These are phyloP conservation scores for Fusarium chlamydosporum DNA, from an alignment of 2,329 filamentous ascomycete genomes.

Conservation along the genomic window DNA sequence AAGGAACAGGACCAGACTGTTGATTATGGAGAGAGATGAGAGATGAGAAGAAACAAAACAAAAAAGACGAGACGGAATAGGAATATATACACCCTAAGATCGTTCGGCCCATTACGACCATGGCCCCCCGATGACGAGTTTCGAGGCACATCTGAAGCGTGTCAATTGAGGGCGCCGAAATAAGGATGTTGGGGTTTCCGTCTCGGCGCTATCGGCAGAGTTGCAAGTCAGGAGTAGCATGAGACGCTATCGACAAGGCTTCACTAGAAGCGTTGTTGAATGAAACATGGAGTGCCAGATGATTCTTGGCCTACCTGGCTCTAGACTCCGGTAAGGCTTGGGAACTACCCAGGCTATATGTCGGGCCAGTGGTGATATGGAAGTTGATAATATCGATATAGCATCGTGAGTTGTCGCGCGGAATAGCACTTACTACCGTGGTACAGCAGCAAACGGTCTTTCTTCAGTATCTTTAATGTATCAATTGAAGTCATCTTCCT, in stretches of 20 bases:
- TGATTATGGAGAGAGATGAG: slow-evolving; percentile 45
- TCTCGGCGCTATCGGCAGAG: slow-evolving; percentile 37
- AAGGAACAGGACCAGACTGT: slow-evolving; percentile 46
- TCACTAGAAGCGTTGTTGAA: slow-evolving; percentile 15
- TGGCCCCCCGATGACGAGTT: slow-evolving; percentile 24
- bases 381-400: neutral
- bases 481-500: neutral
- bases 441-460: neutral
- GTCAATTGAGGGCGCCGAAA: slow-evolving; percentile 22
- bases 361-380: slow-evolving; percentile 8
- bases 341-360: slow-evolving; percentile 29
- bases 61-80: slow-evolving; percentile 55
- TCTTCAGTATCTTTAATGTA: neutral
- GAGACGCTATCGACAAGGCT: slow-evolving; percentile 35
- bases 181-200: slow-evolving; percentile 45
- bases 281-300: slow-evolving; percentile 41
- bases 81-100: slow-evolving; percentile 11
- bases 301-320: slow-evolving; percentile 25
- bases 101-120: slow-evolving; percentile 9
- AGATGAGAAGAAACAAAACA: slow-evolving; percentile 41
- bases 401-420: neutral
- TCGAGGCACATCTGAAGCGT: slow-evolving; percentile 50
- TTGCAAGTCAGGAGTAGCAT: slow-evolving; percentile 35
- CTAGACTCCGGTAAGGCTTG: slow-evolving; percentile 24
- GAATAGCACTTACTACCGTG: neutral